Evolutionary conservation across 371 early-diverging fungal genomes (phyloP).

Genomic region (Phascolomyces articulosus): DNA sequence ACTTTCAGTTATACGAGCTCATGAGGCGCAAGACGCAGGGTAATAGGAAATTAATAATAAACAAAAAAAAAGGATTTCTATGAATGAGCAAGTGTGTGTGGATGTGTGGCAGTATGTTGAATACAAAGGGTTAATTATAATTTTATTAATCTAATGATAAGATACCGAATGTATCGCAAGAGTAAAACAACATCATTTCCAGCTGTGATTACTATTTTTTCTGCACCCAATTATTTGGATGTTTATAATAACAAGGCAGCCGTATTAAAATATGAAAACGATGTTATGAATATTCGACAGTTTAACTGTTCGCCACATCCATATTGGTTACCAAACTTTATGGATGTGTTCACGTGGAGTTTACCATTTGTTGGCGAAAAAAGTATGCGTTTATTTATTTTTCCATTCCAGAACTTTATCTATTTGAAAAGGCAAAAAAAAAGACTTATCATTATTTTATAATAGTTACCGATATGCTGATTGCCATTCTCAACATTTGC

Average conservation of each 20-base stretch:
- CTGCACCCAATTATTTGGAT: slow-evolving; percentile 97
- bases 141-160: slow-evolving; percentile 7
- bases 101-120: too few species aligned
- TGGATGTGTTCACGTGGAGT: slow-evolving; percentile 99
- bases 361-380: slow-evolving; percentile 98
- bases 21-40: slow-evolving; percentile 98
- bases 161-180: slow-evolving; percentile 92
- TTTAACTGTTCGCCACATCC: slow-evolving; percentile 92
- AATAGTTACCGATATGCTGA: slow-evolving; percentile 90
- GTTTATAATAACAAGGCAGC: slow-evolving; percentile 99
- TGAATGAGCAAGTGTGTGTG: too few species aligned
- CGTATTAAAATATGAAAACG: slow-evolving; percentile 94
- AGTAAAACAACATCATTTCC: slow-evolving; percentile 93
- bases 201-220: slow-evolving; percentile 96
- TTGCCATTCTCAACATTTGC: slow-evolving; percentile 91
- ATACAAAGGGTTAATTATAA: not conserved
- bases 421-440: too few species aligned
- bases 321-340: slow-evolving; percentile 96
- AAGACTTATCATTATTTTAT: not conserved
- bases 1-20: slow-evolving; percentile 94
- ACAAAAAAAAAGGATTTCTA: too few species aligned
- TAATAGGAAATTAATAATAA: slow-evolving; percentile 18
- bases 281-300: slow-evolving; percentile 95
- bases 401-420: too few species aligned
- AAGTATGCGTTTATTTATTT: slow-evolving; percentile 53